Percentiles rank a stretch among this genome's conserved stretches.
Evolutionary conservation across 2,329 filamentous ascomycete genomes (phyloP).

Genomic region (Stachybotrys echinatus): DNA sequence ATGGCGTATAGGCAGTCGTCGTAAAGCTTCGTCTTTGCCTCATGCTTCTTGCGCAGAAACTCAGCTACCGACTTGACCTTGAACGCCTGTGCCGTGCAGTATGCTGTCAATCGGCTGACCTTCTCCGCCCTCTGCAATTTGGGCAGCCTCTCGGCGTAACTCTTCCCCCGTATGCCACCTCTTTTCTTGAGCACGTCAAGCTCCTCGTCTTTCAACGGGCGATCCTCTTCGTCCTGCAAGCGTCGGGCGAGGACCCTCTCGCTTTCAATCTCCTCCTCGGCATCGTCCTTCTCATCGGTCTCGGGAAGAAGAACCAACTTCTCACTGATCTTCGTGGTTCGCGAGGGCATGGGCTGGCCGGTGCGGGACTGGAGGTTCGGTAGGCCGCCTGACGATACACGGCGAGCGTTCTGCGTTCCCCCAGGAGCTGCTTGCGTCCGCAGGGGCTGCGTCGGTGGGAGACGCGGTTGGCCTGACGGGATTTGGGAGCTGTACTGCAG

Average conservation of each 20-base stretch:
- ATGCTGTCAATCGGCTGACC: slow-evolving; percentile 85
- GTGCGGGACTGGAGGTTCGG: slow-evolving; percentile 36
- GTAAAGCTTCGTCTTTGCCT: slow-evolving; percentile 91
- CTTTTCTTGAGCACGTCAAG: slow-evolving; percentile 57
- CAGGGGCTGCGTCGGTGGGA: slow-evolving; percentile 51
- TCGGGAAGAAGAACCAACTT: slow-evolving; percentile 95
- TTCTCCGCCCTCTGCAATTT: slow-evolving; percentile 85
- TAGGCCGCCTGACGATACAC: slow-evolving; percentile 29
- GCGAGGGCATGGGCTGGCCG: slow-evolving; percentile 64
- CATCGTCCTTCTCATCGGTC: slow-evolving; percentile 55
- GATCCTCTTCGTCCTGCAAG: slow-evolving; percentile 53
- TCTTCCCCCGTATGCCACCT: slow-evolving; percentile 68
- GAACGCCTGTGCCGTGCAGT: slow-evolving; percentile 92
- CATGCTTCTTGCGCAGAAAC: slow-evolving; percentile 82
- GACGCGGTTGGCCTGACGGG: slow-evolving; percentile 84
- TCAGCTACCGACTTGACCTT: slow-evolving; percentile 83
- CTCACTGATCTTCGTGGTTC: slow-evolving; percentile 91
- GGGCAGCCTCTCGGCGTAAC: slow-evolving; percentile 86
- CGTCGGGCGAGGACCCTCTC: slow-evolving; percentile 28
- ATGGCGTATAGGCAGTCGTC: slow-evolving; percentile 96
- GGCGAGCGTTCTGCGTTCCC: slow-evolving; percentile 12
- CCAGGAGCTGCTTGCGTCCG: slow-evolving; percentile 14
- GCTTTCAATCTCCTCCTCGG: slow-evolving; percentile 54
- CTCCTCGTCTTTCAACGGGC: slow-evolving; percentile 64
- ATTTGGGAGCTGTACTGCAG: slow-evolving; percentile 92